Conservation (phyloP, 2,329 filamentous ascomycete species). For the Ophiostoma tasmaniense region DNA sequence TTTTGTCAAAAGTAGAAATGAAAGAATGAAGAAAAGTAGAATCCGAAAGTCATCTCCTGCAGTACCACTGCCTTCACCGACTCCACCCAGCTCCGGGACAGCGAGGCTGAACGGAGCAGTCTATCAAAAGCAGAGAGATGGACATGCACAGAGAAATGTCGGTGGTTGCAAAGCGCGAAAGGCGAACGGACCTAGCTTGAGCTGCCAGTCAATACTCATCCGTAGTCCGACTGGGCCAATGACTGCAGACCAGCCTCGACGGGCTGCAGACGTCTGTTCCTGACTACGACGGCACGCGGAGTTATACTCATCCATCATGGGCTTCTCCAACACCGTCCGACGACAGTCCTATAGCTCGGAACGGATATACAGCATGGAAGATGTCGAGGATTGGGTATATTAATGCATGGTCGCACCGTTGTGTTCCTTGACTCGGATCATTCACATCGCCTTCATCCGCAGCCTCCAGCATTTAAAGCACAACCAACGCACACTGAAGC, state of each 20-base stretch:
- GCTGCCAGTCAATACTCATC: not conserved
- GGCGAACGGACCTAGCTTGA: not conserved
- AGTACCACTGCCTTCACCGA: not conserved
- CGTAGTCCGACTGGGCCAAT: not conserved
- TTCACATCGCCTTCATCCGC: not conserved
- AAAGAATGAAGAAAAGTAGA: not conserved
- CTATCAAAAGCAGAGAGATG: not conserved
- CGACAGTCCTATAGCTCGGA: not conserved
- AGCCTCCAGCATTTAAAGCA: not conserved
- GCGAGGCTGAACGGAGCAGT: not conserved
- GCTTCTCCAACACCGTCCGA: constrained; percentile 22
- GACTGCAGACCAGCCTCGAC: not conserved
- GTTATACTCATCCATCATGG: constrained; percentile 10
- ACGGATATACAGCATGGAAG: not conserved
- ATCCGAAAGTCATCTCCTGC: not conserved
- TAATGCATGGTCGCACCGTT: not conserved
- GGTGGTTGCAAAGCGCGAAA: not conserved
- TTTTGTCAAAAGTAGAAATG: not conserved
- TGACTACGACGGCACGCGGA: no score
- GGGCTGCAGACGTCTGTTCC: not conserved
- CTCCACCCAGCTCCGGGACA: not conserved
- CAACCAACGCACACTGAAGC: no score
- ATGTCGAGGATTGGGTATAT: not conserved
- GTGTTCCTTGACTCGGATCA: not conserved
- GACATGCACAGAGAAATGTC: not conserved